phyloP scores from a whole-genome alignment of 495 filamentous ascomycete genomes.

The Evernia prunastri region DNA sequence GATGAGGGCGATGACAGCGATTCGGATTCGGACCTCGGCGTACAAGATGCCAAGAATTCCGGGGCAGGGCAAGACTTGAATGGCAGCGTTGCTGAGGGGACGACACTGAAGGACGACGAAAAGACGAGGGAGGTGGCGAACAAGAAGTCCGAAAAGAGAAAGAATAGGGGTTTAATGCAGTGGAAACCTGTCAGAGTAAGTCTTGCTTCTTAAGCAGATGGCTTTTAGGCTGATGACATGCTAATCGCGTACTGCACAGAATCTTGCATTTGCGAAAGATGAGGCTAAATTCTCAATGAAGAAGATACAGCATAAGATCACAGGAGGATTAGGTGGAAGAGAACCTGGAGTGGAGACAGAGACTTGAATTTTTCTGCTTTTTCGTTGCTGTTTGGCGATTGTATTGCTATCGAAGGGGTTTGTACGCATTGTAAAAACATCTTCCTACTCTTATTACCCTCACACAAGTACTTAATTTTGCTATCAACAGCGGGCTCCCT shows the following conservation, averaged over 20 bases:
- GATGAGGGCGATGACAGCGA: slow-evolving; percentile 36
- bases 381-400: slow-evolving; percentile 5
- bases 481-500: not conserved
- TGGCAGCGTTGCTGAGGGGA: slow-evolving; percentile 22
- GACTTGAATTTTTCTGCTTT: slow-evolving; percentile 29
- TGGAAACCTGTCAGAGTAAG: slow-evolving; percentile 46
- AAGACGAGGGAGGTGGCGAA: slow-evolving; percentile 35
- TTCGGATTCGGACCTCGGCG: slow-evolving; percentile 40
- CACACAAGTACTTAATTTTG: not conserved
- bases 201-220: not conserved
- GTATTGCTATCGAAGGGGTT: not conserved
- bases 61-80: slow-evolving; percentile 25
- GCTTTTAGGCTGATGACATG: not conserved
- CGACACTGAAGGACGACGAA: slow-evolving; percentile 23
- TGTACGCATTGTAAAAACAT: slow-evolving; percentile 4
- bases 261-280: slow-evolving; percentile 46
- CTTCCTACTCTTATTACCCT: not conserved
- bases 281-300: slow-evolving; percentile 44
- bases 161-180: slow-evolving; percentile 49
- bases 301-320: slow-evolving; percentile 44
- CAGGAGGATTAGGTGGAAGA: slow-evolving; percentile 40
- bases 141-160: slow-evolving; percentile 44
- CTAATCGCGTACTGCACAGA: slow-evolving; percentile 20
- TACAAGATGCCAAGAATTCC: slow-evolving; percentile 38
- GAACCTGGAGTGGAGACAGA: slow-evolving; percentile 52